These are phyloP conservation scores for Paecilomyces dactylethromorphus DNA, from an alignment of 2,329 filamentous ascomycete species.

Conservation along the genomic window DNA sequence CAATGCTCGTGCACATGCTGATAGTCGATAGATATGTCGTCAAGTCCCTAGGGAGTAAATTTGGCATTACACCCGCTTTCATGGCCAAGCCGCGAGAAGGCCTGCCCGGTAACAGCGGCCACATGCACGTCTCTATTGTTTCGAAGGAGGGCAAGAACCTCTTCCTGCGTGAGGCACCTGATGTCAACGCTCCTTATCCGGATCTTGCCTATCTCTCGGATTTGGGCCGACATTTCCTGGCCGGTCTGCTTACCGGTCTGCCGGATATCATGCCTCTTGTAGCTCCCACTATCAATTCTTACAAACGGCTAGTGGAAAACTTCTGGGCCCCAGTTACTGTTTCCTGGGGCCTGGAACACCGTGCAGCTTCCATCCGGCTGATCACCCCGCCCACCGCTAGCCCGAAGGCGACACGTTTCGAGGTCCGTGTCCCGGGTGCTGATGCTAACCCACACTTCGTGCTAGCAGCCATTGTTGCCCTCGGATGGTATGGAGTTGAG, in stretches of 20 bases:
- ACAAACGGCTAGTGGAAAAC: slow-evolving; percentile 96
- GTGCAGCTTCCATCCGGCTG: slow-evolving; percentile 81
- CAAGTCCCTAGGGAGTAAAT: slow-evolving; percentile 78
- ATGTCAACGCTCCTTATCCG: slow-evolving; percentile 63
- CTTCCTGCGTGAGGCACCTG: slow-evolving; percentile 65
- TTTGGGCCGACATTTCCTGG: slow-evolving; percentile 84
- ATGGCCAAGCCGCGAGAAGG: slow-evolving; percentile 96
- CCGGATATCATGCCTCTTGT: slow-evolving; percentile 94
- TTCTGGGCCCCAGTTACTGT: slow-evolving; percentile 99
- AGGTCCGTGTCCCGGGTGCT: slow-evolving; percentile 88
- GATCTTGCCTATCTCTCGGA: slow-evolving; percentile 80
- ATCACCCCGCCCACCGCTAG: slow-evolving; percentile 84
- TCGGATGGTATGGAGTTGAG: slow-evolving; percentile 87
- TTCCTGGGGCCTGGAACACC: slow-evolving; percentile 93
- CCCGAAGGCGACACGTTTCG: slow-evolving; percentile 80
- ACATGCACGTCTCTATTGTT: slow-evolving; percentile 89
- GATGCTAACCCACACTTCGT: slow-evolving; percentile 87
- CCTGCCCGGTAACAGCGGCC: slow-evolving; percentile 87
- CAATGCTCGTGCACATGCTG: neutral
- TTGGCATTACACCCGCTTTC: slow-evolving; percentile 92
- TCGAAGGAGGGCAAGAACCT: slow-evolving; percentile 77
- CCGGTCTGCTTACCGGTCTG: slow-evolving; percentile 79
- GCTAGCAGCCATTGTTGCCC: slow-evolving; percentile 75
- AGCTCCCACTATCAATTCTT: slow-evolving; percentile 92
- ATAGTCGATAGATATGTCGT: slow-evolving; percentile 61